A percentile compares a stretch with the other conserved stretches of the same genome.
phyloP scores from a whole-genome alignment of 1,284 basidiomycete genomes.

The Pholiota adiposa region DNA sequence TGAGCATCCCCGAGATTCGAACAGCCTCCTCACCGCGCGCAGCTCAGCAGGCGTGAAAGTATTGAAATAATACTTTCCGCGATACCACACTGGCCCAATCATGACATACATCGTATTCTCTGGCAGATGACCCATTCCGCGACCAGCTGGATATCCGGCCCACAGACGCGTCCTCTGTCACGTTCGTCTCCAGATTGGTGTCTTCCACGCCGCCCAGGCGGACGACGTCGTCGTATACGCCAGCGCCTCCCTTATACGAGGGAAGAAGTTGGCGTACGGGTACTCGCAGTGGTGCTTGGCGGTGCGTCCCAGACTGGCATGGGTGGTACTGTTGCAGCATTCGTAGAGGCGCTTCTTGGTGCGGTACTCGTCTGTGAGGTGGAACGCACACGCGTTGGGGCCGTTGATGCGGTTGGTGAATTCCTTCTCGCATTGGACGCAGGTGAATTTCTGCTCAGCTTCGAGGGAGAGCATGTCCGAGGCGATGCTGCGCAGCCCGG shows the following conservation, averaged over 20 bases:
- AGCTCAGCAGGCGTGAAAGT: slow-evolving; percentile 24
- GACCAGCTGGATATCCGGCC: slow-evolving; percentile 35
- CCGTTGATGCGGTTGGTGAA: slow-evolving; percentile 37
- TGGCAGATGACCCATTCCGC: slow-evolving; percentile 28
- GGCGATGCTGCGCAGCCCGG: slow-evolving; percentile 38
- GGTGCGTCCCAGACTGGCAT: slow-evolving; percentile 35
- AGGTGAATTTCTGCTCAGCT: slow-evolving; percentile 37
- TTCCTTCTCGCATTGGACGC: slow-evolving; percentile 40
- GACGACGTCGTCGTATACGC: slow-evolving; percentile 37
- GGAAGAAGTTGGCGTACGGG: slow-evolving; percentile 38
- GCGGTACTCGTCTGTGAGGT: slow-evolving; percentile 34
- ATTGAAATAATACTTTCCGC: slow-evolving; percentile 34
- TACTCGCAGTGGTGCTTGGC: slow-evolving; percentile 40
- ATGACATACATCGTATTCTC: slow-evolving; percentile 36
- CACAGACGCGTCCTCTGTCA: slow-evolving; percentile 30
- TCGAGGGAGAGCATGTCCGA: slow-evolving; percentile 33
- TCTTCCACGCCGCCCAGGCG: slow-evolving; percentile 35
- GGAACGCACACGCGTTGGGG: slow-evolving; percentile 40
- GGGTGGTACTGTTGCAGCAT: slow-evolving; percentile 35
- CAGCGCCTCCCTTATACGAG: slow-evolving; percentile 29
- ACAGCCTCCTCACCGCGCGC: background rate
- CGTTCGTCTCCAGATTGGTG: slow-evolving; percentile 34
- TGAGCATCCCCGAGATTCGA: background rate
- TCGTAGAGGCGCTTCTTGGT: slow-evolving; percentile 34
- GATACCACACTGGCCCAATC: slow-evolving; percentile 33